Evolutionary conservation across 2,329 filamentous ascomycete species (phyloP), one percentile per base, ranked within the genome.

Genomic region (Fusarium phyllophilum): DNA sequence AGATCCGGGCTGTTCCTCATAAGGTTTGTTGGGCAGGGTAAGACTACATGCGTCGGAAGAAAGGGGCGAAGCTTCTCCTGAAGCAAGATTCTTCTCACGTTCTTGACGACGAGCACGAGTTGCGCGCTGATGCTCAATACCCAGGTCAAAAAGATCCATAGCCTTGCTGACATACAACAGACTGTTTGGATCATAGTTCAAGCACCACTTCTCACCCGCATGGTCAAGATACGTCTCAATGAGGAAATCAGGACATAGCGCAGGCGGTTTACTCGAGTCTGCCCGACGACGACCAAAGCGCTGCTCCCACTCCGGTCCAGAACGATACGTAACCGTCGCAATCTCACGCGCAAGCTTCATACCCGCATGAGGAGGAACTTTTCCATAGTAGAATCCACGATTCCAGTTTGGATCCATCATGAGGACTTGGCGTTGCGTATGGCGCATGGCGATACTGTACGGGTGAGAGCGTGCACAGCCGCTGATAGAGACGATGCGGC

Each of bases 331-430:
- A 52, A 99, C 95, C 2, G 96, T 99, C 22, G 96, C 96, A 78
- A 99, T 99, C 84, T 99, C 94, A 67, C 96, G 92, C 1, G 96
- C 96, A 12, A 99, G 91, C 84, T 99, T 99, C 96, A 99, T 98
- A 56, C 96, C 96, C 1, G 93, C 92, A 79, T 99, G 96, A 2
- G 96, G 96, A 5, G 96, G 96, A 12, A 99, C 91, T 46, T 87
- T 85, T 78, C 92, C 92, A 81, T 97, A 97, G 86, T 98, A 98
- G 84, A 96, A 97, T 5, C 96, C 96, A 41, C 96, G 91, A 76
- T 94, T 94, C 96, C 96, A 99, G 79, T 97, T 95, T 6, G 95
- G 95, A 79, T 99, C 96, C 93, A 98, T 98, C 95, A 99, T 98
- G 54, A 99, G 89, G 2, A 98, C 96, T 85, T 98, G 96, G 34